Evolutionary conservation across 2,329 filamentous ascomycete species (phyloP).

Genomic region (Alternaria atra): DNA sequence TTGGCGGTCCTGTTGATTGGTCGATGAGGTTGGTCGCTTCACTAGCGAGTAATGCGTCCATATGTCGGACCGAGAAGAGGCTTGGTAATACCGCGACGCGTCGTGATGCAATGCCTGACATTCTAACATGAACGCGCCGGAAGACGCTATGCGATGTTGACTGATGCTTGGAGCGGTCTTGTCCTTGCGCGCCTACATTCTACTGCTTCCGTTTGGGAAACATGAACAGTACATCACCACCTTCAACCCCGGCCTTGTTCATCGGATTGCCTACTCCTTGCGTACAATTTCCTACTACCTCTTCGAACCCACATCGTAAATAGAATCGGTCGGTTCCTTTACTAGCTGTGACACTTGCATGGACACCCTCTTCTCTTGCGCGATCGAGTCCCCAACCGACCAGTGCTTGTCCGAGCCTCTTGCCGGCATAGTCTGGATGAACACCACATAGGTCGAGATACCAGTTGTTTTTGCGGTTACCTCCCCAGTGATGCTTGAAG

Average conservation of each 20-base stretch:
- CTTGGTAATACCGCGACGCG: neutral
- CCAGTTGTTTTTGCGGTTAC: conserved; percentile 47
- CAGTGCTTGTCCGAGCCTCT: conserved; percentile 50
- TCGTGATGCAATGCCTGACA: neutral
- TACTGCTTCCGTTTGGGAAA: conserved; percentile 18
- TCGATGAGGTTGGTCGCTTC: neutral
- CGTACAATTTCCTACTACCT: conserved; percentile 43
- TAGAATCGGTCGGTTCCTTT: conserved; percentile 55
- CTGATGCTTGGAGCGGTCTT: neutral
- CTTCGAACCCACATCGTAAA: conserved; percentile 46
- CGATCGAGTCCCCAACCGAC: conserved; percentile 55
- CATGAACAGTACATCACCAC: conserved; percentile 48
- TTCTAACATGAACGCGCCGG: neutral
- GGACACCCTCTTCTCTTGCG: conserved; percentile 50
- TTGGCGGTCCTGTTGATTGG: neutral
- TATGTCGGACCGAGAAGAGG: conserved; percentile 3
- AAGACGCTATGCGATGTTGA: neutral
- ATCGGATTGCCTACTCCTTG: conserved; percentile 47
- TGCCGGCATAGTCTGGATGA: conserved; percentile 52
- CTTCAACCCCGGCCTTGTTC: conserved; percentile 28
- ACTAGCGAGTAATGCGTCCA: conserved; percentile 10
- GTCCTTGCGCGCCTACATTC: neutral
- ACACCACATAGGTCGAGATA: conserved; percentile 52
- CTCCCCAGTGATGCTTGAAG: conserved; percentile 31
- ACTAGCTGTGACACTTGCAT: conserved; percentile 53